Evolutionary conservation across 2,329 filamentous ascomycete species (phyloP).

Genomic region (Penicillium sp.): DNA sequence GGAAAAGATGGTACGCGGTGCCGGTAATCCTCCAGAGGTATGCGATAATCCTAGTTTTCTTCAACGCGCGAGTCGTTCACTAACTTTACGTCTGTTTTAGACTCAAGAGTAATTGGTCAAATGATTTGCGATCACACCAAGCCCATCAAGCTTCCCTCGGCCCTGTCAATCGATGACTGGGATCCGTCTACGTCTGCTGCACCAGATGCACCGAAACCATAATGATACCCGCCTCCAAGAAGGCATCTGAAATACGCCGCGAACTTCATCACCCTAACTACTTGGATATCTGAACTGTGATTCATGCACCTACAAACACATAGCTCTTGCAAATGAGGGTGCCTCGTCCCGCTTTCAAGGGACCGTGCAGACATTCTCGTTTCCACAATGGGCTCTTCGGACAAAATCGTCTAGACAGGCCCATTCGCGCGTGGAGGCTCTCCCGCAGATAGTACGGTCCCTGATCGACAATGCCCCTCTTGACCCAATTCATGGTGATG

Average conservation of each 20-base stretch:
- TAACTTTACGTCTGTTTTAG: slow-evolving; percentile 2
- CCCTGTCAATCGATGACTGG: not conserved
- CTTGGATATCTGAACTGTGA: not conserved
- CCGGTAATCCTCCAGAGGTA: slow-evolving; percentile 64
- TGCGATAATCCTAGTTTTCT: slow-evolving; percentile 3
- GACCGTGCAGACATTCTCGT: not conserved
- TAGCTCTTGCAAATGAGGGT: not conserved
- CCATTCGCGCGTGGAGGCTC: not conserved
- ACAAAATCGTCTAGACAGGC: not conserved
- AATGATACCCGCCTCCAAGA: slow-evolving; percentile 3
- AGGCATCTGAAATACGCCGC: not conserved
- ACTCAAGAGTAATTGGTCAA: slow-evolving; percentile 6
- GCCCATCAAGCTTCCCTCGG: not conserved
- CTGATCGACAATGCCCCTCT: not conserved
- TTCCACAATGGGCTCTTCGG: not conserved
- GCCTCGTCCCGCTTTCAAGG: not conserved
- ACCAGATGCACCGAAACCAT: not conserved
- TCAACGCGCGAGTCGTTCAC: not conserved
- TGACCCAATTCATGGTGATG: too few species aligned
- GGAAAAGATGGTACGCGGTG: slow-evolving; percentile 67
- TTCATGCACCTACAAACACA: not conserved
- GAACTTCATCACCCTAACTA: not conserved
- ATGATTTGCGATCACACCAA: too few species aligned
- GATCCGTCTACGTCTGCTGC: not conserved
- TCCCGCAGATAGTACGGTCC: not conserved